A percentile compares a stretch with the other conserved stretches of the same genome.
phyloP scores from a whole-genome alignment of 2,329 filamentous ascomycete genomes.

The Fusarium sp. region DNA sequence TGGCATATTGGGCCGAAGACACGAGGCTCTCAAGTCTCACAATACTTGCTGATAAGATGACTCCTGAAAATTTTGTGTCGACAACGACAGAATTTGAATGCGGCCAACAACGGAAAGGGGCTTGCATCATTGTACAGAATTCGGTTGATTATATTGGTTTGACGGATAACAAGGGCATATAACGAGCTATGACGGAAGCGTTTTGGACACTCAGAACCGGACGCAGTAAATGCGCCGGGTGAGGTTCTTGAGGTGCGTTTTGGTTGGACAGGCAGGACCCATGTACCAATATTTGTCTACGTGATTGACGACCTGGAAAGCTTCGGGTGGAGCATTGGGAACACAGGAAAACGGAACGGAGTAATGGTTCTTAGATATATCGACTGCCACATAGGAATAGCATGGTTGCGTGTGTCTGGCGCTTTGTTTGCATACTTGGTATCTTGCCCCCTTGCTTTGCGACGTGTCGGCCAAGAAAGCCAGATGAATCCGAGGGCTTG shows the following conservation, averaged over 20 bases:
- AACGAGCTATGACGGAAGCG: conserved; percentile 36
- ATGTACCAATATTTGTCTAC: conserved; percentile 38
- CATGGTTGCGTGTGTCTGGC: conserved; percentile 17
- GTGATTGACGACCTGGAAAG: conserved; percentile 31
- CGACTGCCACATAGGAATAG: conserved; percentile 30
- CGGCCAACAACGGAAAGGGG: conserved; percentile 5
- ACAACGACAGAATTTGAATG: conserved; percentile 5
- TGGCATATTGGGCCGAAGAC: not conserved
- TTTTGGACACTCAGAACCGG: conserved; percentile 18
- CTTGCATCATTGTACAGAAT: conserved; percentile 15
- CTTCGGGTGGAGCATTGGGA: conserved; percentile 20
- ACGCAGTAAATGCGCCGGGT: conserved; percentile 15
- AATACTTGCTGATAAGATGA: conserved; percentile 3
- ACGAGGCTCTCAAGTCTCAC: conserved; percentile 5
- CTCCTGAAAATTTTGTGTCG: conserved; percentile 6
- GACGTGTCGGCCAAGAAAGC: not conserved
- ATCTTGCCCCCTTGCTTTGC: not conserved
- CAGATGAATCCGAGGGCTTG: not conserved
- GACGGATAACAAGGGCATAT: conserved; percentile 22
- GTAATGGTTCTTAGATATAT: conserved; percentile 13
- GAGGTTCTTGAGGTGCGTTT: conserved; percentile 16
- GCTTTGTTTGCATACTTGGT: not conserved
- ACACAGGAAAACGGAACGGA: conserved; percentile 29
- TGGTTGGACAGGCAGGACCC: conserved; percentile 24
- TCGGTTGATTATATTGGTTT: conserved; percentile 13